Percentiles rank a stretch among this genome's conserved stretches.
Evolutionary conservation across 1,284 basidiomycete genomes (phyloP).

Genomic region (Meira miltonrushii): DNA sequence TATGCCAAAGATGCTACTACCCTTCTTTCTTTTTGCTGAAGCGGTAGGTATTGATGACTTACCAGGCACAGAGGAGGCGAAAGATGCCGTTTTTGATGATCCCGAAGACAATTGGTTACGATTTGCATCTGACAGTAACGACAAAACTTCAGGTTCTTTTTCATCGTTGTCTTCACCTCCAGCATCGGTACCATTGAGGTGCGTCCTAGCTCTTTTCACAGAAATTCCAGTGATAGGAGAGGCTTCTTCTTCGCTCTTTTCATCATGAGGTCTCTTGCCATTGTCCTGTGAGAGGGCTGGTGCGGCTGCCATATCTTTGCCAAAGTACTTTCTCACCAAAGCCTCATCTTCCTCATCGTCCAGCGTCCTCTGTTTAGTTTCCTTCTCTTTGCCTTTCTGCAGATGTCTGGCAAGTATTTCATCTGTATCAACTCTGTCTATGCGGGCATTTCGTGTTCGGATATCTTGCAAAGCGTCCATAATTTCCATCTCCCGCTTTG

Average conservation of each 20-base stretch:
- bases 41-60: slow-evolving; percentile 11
- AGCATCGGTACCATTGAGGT: background rate
- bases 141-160: slow-evolving; percentile 21
- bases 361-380: slow-evolving; percentile 52
- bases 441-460: slow-evolving; percentile 80
- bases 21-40: slow-evolving; percentile 36
- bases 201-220: slow-evolving; percentile 18
- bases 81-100: background rate
- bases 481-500: slow-evolving; percentile 96
- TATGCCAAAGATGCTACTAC: slow-evolving; percentile 43
- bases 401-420: slow-evolving; percentile 27
- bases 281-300: too few species aligned
- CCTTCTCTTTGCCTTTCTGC: slow-evolving; percentile 19
- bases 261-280: slow-evolving; percentile 13
- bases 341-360: slow-evolving; percentile 88
- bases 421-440: slow-evolving; percentile 62
- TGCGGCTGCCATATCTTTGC: slow-evolving; percentile 56
- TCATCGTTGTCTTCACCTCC: slow-evolving; percentile 25
- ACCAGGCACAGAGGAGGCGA: background rate
- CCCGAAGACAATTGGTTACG: slow-evolving; percentile 17
- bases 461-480: slow-evolving; percentile 94
- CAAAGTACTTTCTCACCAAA: slow-evolving; percentile 77
- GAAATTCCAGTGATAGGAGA: background rate
- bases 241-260: slow-evolving; percentile 8
- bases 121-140: slow-evolving; percentile 24